A percentile compares a stretch with the other conserved stretches of the same genome.
These are phyloP conservation scores for Orbilia quercus DNA, from an alignment of 2,329 filamentous ascomycete species.

Conservation along the genomic window DNA sequence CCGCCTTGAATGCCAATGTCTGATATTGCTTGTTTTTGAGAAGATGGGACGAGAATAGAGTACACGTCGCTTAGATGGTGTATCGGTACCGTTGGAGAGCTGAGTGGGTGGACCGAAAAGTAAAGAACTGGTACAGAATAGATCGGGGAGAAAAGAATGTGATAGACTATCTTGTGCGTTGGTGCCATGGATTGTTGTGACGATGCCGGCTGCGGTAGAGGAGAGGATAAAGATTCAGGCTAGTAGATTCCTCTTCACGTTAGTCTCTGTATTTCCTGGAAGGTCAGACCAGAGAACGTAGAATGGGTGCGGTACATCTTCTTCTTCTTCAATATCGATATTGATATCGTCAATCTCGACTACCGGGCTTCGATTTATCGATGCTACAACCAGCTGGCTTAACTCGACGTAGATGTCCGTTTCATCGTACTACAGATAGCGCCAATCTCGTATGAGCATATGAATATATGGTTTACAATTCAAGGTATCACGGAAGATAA, in stretches of 20 bases:
- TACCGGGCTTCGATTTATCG: background rate
- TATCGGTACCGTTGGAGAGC: background rate
- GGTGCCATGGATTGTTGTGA: background rate
- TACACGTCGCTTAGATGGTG: conserved; percentile 46
- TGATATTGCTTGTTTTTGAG: conserved; percentile 14
- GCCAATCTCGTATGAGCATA: background rate
- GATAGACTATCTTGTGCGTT: conserved; percentile 39
- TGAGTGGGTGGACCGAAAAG: conserved; percentile 43
- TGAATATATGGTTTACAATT: background rate
- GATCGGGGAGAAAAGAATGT: conserved; percentile 57
- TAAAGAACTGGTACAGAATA: conserved; percentile 57
- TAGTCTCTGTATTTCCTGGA: background rate
- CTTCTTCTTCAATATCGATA: conserved; percentile 31
- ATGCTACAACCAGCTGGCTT: conserved; percentile 4
- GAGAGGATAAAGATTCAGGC: conserved; percentile 22
- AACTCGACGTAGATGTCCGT: conserved; percentile 47
- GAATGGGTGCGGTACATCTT: conserved; percentile 13
- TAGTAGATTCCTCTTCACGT: conserved; percentile 1
- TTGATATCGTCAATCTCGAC: background rate
- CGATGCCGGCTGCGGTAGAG: background rate
- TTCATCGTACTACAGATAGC: conserved; percentile 24
- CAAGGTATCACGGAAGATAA: background rate
- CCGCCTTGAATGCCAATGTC: conserved; percentile 30
- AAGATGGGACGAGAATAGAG: conserved; percentile 44
- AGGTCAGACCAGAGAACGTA: background rate